Evolutionary conservation across 805 yeast genomes (phyloP).

Genomic region (Candida krabiensis): DNA sequence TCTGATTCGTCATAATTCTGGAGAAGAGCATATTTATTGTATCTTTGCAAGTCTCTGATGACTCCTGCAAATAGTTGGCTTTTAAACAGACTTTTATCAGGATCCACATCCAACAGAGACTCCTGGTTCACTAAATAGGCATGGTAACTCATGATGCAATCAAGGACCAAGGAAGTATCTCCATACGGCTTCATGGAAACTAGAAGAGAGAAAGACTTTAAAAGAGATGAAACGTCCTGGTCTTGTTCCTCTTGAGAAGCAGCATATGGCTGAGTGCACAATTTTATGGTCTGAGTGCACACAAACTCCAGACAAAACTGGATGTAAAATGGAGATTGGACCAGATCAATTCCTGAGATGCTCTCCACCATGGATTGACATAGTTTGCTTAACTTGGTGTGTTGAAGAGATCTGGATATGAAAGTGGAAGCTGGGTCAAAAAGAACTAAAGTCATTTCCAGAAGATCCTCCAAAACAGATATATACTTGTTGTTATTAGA

Average conservation of each 20-base stretch:
- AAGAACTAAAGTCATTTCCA: constrained; percentile 21
- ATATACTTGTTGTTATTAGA: constrained; percentile 7
- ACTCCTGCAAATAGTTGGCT: constrained; percentile 11
- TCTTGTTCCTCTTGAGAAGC: constrained; percentile 9
- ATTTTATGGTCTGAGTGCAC: constrained; percentile 8
- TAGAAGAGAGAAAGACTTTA: constrained; percentile 6
- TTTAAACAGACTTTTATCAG: constrained; percentile 6
- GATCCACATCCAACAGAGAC: constrained; percentile 5
- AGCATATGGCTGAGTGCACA: constrained; percentile 12
- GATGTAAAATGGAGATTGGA: constrained; percentile 20
- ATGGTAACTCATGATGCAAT: constrained; percentile 10
- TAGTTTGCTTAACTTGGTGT: constrained; percentile 7
- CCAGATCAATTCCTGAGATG: constrained; percentile 9
- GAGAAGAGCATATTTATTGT: constrained; percentile 4
- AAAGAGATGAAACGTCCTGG: constrained; percentile 6
- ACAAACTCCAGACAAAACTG: constrained; percentile 26
- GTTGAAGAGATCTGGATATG: constrained; percentile 10
- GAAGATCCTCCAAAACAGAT: constrained; percentile 8
- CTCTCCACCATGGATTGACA: constrained; percentile 8
- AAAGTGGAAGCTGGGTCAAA: constrained; percentile 19
- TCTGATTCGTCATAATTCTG: not conserved
- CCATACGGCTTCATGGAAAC: constrained; percentile 4
- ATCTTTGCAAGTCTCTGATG: constrained; percentile 2
- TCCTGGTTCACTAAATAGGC: constrained; percentile 4
- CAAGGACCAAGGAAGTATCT: constrained; percentile 5